A percentile compares a stretch with the other conserved stretches of the same genome.
These are phyloP conservation scores for Crithidia thermophila DNA, from an alignment of 208 protist genomes.

Conservation along the genomic window DNA sequence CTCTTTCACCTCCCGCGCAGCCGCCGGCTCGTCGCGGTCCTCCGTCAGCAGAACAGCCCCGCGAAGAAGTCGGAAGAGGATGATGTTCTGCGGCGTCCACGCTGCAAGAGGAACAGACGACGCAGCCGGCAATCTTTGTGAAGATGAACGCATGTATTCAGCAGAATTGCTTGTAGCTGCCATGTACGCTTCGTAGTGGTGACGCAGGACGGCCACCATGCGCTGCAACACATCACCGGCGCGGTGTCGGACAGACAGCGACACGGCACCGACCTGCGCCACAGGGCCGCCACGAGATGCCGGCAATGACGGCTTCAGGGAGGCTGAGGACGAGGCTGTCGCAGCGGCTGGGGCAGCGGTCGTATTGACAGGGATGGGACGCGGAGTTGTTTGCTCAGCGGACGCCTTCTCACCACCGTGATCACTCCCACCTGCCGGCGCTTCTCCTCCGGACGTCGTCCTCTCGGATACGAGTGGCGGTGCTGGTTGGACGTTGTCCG, in stretches of 20 bases:
- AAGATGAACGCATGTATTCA: no score
- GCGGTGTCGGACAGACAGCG: slow-evolving; percentile 21
- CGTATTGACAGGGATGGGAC: not conserved
- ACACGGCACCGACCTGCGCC: not conserved
- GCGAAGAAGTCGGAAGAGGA: slow-evolving; percentile 47
- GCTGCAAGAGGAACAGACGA: no score
- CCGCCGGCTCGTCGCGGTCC: slow-evolving; percentile 50
- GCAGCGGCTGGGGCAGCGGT: not conserved
- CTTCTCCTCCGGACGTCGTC: no score
- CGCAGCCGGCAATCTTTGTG: no score
- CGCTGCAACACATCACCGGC: slow-evolving; percentile 32
- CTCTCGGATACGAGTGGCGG: no score
- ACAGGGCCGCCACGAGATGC: no score
- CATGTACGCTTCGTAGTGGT: slow-evolving; percentile 25
- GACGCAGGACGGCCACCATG: slow-evolving; percentile 29
- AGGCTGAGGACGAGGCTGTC: not conserved
- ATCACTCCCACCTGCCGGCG: no score
- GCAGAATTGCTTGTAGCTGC: no score
- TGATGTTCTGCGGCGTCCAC: slow-evolving; percentile 48
- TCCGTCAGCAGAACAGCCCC: slow-evolving; percentile 38
- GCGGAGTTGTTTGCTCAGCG: no score
- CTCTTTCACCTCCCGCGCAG: slow-evolving; percentile 36
- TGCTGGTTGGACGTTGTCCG: no score
- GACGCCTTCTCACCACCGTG: no score
- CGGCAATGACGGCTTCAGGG: no score